Percentiles rank a stretch among this genome's conserved stretches.
Conservation (phyloP, 192 early-diverging fungal genomes). For the Diversispora epigaea region DNA sequence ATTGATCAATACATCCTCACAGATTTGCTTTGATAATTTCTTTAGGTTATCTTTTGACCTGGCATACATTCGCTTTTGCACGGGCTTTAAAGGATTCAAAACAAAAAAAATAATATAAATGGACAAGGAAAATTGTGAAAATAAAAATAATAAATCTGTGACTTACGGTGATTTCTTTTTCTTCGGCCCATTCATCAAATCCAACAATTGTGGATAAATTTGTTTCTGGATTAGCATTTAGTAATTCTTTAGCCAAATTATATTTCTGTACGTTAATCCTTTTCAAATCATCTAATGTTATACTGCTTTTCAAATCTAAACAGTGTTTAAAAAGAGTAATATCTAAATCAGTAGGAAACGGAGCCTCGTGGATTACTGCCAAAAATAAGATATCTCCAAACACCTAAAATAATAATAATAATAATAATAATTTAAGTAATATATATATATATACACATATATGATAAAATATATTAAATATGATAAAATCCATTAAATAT, state of each 20-base stretch:
- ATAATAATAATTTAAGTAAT: neutral
- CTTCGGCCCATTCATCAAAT: neutral
- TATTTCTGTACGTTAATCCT: neutral
- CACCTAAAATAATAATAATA: neutral
- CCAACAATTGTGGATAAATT: neutral
- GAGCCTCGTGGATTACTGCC: neutral
- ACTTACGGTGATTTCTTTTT: neutral
- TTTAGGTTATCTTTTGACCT: neutral
- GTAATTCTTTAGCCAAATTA: neutral
- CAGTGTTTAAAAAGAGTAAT: neutral
- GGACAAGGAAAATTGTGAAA: neutral
- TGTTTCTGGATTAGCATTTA: neutral
- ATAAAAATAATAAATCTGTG: neutral
- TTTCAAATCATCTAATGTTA: neutral
- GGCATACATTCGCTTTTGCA: neutral
- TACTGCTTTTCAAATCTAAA: neutral
- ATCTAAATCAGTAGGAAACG: neutral
- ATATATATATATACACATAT: neutral
- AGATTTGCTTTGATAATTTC: neutral
- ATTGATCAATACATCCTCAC: neutral
- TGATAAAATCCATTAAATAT: neutral
- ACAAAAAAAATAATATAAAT: neutral
- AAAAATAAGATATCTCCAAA: constrained; percentile 4
- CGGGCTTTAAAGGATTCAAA: neutral
- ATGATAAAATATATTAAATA: neutral